Conservation (phyloP, 176 grass and related monocot species). For the Zoysia japonica region DNA sequence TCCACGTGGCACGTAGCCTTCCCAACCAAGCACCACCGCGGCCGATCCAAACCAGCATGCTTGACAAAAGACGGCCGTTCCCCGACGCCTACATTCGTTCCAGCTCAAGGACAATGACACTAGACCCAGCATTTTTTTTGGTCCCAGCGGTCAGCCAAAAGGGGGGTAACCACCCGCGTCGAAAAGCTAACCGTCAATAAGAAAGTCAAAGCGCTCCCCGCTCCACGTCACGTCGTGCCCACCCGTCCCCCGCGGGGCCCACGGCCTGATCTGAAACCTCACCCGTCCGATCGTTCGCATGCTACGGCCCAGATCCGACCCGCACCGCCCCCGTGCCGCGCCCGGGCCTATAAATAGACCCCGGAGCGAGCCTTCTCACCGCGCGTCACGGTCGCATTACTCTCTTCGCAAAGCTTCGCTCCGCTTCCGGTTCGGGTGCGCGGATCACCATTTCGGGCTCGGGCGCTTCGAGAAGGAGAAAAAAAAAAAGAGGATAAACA, state of each 20-base stretch:
- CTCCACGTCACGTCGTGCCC: conserved; percentile 52
- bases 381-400: conserved; percentile 35
- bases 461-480: conserved; percentile 25
- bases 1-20: conserved; percentile 43
- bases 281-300: conserved; percentile 41
- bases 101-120: rapidly evolving
- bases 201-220: conserved; percentile 50
- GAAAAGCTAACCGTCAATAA: background rate
- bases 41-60: conserved; percentile 39
- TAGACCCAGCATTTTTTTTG: rapidly evolving
- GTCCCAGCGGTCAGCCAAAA: background rate
- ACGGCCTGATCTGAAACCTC: background rate
- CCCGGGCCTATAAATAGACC: conserved; percentile 52
- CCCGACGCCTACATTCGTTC: rapidly evolving
- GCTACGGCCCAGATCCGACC: conserved; percentile 39
- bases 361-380: background rate
- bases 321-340: background rate
- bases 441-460: conserved; percentile 13
- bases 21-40: conserved; percentile 40
- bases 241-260: conserved; percentile 21
- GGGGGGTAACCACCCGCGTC: background rate
- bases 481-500: conserved; percentile 32
- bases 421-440: conserved; percentile 6
- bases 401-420: background rate
- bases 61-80: conserved; percentile 51